Percentiles rank a stretch among this genome's conserved stretches.
These are phyloP conservation scores for Neonectria neomacrospora DNA, from an alignment of 2,329 filamentous ascomycete species.

Conservation along the genomic window DNA sequence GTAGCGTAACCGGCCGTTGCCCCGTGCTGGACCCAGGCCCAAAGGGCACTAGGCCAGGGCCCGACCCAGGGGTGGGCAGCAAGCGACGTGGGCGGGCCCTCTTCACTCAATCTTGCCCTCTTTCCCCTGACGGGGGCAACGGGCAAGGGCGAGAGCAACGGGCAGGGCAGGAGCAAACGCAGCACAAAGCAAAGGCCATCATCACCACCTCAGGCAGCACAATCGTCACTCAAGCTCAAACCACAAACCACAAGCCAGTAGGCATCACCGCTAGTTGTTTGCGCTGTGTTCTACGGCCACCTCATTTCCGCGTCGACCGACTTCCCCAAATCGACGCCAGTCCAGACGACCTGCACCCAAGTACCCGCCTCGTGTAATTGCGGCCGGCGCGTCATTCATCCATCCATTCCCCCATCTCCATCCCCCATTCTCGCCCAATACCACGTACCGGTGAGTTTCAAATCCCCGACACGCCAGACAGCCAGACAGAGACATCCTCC, in stretches of 20 bases:
- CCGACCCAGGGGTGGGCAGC: slow-evolving; percentile 12
- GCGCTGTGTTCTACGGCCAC: background rate
- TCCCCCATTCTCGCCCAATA: slow-evolving; percentile 4
- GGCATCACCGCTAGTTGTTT: background rate
- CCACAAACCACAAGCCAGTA: background rate
- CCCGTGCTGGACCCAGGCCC: slow-evolving; percentile 16
- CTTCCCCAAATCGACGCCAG: background rate
- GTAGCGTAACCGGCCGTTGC: slow-evolving; percentile 15
- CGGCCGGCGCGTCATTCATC: slow-evolving; percentile 6
- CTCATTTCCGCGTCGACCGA: background rate
- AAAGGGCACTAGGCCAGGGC: slow-evolving; percentile 11
- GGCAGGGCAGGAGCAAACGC: slow-evolving; percentile 11
- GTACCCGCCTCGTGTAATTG: slow-evolving; percentile 12
- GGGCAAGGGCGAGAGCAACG: slow-evolving; percentile 9
- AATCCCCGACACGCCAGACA: background rate
- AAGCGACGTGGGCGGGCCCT: slow-evolving; percentile 26
- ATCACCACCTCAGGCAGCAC: background rate
- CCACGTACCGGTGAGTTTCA: slow-evolving; percentile 8
- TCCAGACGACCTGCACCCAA: background rate
- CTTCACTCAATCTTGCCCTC: slow-evolving; percentile 29
- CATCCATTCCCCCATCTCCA: slow-evolving; percentile 2
- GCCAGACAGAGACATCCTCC: too few species aligned
- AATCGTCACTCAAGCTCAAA: background rate
- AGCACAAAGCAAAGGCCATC: background rate
- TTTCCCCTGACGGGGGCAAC: slow-evolving; percentile 43